phyloP scores from a whole-genome alignment of 208 protist species.

The Wallacemonas rigidus region DNA sequence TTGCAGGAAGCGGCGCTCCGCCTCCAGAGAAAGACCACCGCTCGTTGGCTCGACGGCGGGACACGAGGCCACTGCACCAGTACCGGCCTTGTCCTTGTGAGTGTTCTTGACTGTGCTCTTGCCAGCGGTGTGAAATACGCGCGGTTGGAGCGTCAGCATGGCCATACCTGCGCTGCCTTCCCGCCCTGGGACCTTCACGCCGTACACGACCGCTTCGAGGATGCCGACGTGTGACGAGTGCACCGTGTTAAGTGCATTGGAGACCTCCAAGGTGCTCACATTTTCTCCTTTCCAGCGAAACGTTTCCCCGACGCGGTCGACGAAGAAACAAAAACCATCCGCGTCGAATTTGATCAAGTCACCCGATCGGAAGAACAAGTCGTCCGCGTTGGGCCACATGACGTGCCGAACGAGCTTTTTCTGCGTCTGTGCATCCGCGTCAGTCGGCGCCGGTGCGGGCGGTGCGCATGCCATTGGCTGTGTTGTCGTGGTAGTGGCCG shows the following conservation, averaged over 20 bases:
- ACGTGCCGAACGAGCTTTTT: slow-evolving; percentile 54
- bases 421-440: slow-evolving; percentile 28
- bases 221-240: slow-evolving; percentile 33
- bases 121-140: background rate
- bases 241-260: slow-evolving; percentile 44
- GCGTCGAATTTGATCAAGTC: slow-evolving; percentile 60
- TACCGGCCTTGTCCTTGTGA: background rate
- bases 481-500: background rate
- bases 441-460: background rate
- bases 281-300: slow-evolving; percentile 89
- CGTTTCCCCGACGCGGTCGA: slow-evolving; percentile 80
- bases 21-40: slow-evolving; percentile 18
- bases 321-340: slow-evolving; percentile 71
- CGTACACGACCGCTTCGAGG: slow-evolving; percentile 70
- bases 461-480: no score
- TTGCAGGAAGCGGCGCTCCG: slow-evolving; percentile 50
- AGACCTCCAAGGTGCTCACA: slow-evolving; percentile 74
- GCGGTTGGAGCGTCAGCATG: slow-evolving; percentile 39
- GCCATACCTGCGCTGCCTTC: slow-evolving; percentile 78
- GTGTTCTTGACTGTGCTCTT: background rate
- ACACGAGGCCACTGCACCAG: background rate
- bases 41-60: no score
- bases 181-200: slow-evolving; percentile 39
- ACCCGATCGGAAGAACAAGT: slow-evolving; percentile 70
- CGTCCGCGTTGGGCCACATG: slow-evolving; percentile 44